Conservation (phyloP, 495 filamentous ascomycete genomes). For the Talaromyces thailandensis region DNA sequence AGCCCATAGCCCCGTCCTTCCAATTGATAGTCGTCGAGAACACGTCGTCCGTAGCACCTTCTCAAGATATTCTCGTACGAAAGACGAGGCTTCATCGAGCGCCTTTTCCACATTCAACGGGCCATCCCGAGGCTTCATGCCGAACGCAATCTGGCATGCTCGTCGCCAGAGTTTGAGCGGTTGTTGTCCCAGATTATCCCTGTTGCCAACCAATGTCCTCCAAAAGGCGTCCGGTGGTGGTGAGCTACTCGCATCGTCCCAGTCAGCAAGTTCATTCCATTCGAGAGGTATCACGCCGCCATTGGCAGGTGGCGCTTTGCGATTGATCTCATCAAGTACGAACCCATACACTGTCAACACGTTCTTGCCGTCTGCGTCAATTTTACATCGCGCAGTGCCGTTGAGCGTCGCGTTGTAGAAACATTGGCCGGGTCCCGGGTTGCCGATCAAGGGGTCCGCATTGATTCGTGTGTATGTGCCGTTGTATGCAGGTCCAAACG, state of each 20-base stretch:
- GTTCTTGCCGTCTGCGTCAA: background rate
- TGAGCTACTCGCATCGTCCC: background rate
- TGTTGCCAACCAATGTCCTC: slow-evolving; percentile 4
- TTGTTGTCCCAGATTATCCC: background rate
- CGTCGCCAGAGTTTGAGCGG: slow-evolving; percentile 1
- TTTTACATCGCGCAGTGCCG: background rate
- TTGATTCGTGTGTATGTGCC: slow-evolving; percentile 2
- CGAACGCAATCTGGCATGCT: slow-evolving; percentile 1
- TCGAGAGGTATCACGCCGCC: background rate
- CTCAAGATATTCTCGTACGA: slow-evolving; percentile 6
- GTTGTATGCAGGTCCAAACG: slow-evolving; percentile 1
- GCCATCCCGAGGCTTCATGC: slow-evolving; percentile 20
- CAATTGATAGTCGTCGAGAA: slow-evolving; percentile 1
- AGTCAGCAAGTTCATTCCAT: slow-evolving; percentile 3
- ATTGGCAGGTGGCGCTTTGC: background rate
- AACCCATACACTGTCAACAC: background rate
- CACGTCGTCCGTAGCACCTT: slow-evolving; percentile 2
- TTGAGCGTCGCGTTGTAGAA: slow-evolving; percentile 1
- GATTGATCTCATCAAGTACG: background rate
- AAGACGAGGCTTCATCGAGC: slow-evolving; percentile 27
- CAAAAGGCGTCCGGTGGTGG: slow-evolving; percentile 1
- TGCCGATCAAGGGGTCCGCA: slow-evolving; percentile 3
- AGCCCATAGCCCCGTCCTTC: background rate
- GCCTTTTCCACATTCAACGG: slow-evolving; percentile 33
- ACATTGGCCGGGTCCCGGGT: background rate